Evolutionary conservation across 352 stramenopile species (phyloP), one percentile per base, ranked within the genome.

Genomic region (Elongisporangium undulatum): DNA sequence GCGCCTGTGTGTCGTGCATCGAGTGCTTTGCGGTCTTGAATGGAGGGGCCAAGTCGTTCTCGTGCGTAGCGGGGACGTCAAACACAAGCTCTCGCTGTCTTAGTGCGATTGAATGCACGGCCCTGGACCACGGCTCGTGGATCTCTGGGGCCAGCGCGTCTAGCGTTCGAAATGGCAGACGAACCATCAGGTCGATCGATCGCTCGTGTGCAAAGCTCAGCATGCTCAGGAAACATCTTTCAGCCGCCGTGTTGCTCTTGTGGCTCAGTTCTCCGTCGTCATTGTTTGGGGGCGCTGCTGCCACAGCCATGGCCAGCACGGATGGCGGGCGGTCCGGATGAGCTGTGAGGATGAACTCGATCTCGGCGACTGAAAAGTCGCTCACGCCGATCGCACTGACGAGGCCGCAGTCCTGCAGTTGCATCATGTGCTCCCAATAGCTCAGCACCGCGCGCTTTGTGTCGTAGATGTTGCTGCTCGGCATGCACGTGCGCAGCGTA

Each of bases 301-400:
- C 51, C 2, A 72, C 51, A 15, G 51, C 22, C 0, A 85, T 15
- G 0, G 58, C 24, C 16, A 75, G 51, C 22, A 76, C 53, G 24
- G 58, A 56, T 4, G 76, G 75, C 38, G 51, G 58, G 15, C 69
- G 53, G 1, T 23, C n/a, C 0, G 72, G 74, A 24, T 61, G 69
- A 3, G 67, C 56, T 0, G 58, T 76, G 45, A 80, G 64, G 20
- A 88, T 51, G 41, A 90, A 85, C 64, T 90, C 81, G 6, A 84
- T 72, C 51, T 86, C 76, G 59, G 82, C 70, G 29, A 79, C 66
- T 7, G 54, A 68, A 20, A 86, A 78, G 48, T 77, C 71, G 38
- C 68, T 77, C 19, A 85, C 51, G 0, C 81, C 79, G 9, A 88
- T 74, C 10, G 74, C 55, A 38, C 59, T 45, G 1, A 69, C 74